Evolutionary conservation across 345 rosid genomes (phyloP), one percentile per base, ranked within the genome.

Genomic region (Populus euphratica): DNA sequence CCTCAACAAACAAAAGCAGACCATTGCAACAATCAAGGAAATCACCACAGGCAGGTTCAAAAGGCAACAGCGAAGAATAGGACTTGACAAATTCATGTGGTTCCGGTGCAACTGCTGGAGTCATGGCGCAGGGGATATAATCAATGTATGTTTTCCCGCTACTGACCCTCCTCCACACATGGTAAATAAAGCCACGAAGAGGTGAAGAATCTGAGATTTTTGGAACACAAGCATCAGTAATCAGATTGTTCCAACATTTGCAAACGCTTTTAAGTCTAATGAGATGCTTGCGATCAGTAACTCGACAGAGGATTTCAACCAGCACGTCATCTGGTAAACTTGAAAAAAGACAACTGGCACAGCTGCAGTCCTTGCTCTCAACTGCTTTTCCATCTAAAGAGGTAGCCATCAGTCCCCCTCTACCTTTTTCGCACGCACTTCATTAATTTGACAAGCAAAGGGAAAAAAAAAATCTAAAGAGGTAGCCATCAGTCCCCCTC

Each of bases 1-100:
- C 16, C 29, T 39, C 54, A 14, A 29, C 44, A 66, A 78, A 74
- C 14, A 78, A 66, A 25, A 78, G 44, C 54, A 78, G 66, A 17
- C 81, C 73, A 23, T 73, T 79, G 69, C 77, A 79, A 27, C 77
- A 54, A 44, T 73, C 73, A 6, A 67, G 54, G 8, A 67, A 11
- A 29, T 79, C 62, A 16, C 20, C 20, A 0, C 31, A n/a, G 4
- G 41, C 31, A 14, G 21, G n/a, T 21, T 29, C 9, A 1, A 64
- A 41, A 6, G 77, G 77, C 65, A 73, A 33, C 23, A 59, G 0
- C 18, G 64, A 59, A 23, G 64, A 59, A 59, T 5, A 59, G 64
- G 64, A 59, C 29, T 59, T 20, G 7, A 59, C 64, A n/a, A 59
- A 59, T 59, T 47, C 64, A 1, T 59, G 10, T 2, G 23, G 64